These are phyloP conservation scores for Exophiala aquamarina DNA, from an alignment of 2,329 filamentous ascomycete species.

Conservation along the genomic window DNA sequence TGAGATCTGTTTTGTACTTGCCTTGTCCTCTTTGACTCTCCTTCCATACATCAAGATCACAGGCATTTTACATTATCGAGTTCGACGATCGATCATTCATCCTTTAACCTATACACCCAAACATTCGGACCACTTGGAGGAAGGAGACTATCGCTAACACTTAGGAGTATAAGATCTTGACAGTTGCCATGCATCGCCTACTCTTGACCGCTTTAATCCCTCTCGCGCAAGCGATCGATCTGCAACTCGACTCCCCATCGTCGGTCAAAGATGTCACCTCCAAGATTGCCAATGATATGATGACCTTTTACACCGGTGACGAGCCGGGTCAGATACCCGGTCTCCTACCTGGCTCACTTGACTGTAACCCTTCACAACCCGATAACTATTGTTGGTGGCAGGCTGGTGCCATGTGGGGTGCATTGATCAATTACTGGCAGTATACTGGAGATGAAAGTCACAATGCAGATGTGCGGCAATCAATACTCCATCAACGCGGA, in stretches of 20 bases:
- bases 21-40: background rate
- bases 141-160: background rate
- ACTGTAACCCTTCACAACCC: constrained; percentile 22
- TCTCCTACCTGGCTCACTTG: constrained; percentile 39
- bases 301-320: constrained; percentile 39
- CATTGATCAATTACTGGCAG: constrained; percentile 44
- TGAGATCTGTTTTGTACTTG: background rate
- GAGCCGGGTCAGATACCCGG: constrained; percentile 40
- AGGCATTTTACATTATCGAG: background rate
- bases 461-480: constrained; percentile 39
- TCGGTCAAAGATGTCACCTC: constrained; percentile 38
- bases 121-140: background rate
- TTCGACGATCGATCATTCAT: background rate
- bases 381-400: constrained; percentile 45
- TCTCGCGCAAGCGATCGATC: constrained; percentile 6
- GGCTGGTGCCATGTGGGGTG: constrained; percentile 43
- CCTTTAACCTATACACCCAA: background rate
- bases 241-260: constrained; percentile 20
- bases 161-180: background rate
- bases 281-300: constrained; percentile 40
- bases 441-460: constrained; percentile 43
- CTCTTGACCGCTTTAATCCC: constrained; percentile 1
- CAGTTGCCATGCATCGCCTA: background rate
- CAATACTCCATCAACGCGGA: constrained; percentile 39
- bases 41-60: background rate